Percentiles rank a stretch among this genome's conserved stretches.
Evolutionary conservation across 345 rosid species (phyloP).

Genomic region (Stellera chamaejasme): DNA sequence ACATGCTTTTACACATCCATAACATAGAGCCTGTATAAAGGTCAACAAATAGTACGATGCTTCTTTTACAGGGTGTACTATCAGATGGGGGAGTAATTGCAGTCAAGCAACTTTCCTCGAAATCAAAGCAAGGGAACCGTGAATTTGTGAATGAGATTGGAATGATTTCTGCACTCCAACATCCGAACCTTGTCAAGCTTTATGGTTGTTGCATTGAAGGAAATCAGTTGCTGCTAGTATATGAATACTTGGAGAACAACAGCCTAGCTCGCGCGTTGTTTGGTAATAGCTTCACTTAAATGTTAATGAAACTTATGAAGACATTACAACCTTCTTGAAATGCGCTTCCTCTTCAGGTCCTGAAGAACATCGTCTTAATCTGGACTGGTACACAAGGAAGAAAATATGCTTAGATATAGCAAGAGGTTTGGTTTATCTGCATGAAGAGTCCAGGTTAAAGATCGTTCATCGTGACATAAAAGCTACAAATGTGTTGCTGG

Average conservation of each 20-base stretch:
- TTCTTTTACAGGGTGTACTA: slow-evolving; percentile 39
- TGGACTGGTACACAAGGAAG: slow-evolving; percentile 54
- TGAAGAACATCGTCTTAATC: slow-evolving; percentile 30
- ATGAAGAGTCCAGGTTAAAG: slow-evolving; percentile 65
- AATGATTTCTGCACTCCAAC: slow-evolving; percentile 67
- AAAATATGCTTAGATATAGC: slow-evolving; percentile 47
- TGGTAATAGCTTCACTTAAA: slow-evolving; percentile 24
- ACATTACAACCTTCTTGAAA: not conserved
- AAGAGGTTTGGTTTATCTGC: slow-evolving; percentile 50
- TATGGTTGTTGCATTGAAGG: slow-evolving; percentile 63
- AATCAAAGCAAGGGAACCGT: slow-evolving; percentile 66
- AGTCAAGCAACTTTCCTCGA: slow-evolving; percentile 63
- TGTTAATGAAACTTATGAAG: not conserved
- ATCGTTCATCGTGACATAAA: slow-evolving; percentile 72
- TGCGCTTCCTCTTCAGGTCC: slow-evolving; percentile 19
- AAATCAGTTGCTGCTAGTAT: slow-evolving; percentile 48
- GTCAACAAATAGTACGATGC: slow-evolving; percentile 3
- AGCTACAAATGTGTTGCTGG: slow-evolving; percentile 67
- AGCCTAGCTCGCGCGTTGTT: slow-evolving; percentile 58
- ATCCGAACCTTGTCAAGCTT: slow-evolving; percentile 57
- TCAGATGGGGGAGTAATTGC: slow-evolving; percentile 49
- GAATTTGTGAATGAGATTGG: slow-evolving; percentile 65
- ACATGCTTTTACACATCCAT: not conserved
- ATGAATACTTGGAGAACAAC: slow-evolving; percentile 62
- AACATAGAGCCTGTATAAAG: not conserved